Percentiles rank a stretch among this genome's conserved stretches.
phyloP scores from a whole-genome alignment of 768 basidiomycete species.

The Termitomyces sp. region DNA sequence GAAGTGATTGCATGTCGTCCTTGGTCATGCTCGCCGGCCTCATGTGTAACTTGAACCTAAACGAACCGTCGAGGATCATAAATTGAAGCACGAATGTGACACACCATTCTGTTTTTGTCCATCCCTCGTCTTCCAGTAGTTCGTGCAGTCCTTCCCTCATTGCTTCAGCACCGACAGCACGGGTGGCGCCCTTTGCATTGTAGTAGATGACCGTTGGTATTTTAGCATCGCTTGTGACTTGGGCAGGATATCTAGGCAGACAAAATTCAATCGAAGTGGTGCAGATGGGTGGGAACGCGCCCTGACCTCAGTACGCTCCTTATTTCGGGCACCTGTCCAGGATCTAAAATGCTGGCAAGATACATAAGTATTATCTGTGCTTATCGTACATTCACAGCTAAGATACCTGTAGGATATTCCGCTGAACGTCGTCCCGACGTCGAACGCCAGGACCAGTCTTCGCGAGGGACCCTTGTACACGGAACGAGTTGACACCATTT shows the following conservation, averaged over 20 bases:
- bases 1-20: constrained; percentile 9
- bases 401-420: background rate
- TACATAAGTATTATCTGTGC: background rate
- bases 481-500: constrained; percentile 16
- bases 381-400: too few species aligned
- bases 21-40: background rate
- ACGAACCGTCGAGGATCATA: background rate
- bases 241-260: background rate
- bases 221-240: background rate
- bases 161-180: constrained; percentile 45
- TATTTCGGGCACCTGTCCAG: background rate
- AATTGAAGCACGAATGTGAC: background rate
- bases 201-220: constrained; percentile 1
- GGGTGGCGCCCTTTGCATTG: constrained; percentile 11
- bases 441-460: constrained; percentile 43
- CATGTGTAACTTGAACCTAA: constrained; percentile 2
- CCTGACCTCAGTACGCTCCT: background rate
- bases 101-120: constrained; percentile 47
- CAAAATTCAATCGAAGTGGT: background rate
- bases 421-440: constrained; percentile 43
- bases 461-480: constrained; percentile 33
- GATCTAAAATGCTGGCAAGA: background rate
- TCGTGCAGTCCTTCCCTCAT: constrained; percentile 18
- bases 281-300: background rate
- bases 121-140: constrained; percentile 37